Percentiles rank a stretch among this genome's conserved stretches.
phyloP scores from a whole-genome alignment of 2,329 filamentous ascomycete genomes.

The Beauveria medogensis region DNA sequence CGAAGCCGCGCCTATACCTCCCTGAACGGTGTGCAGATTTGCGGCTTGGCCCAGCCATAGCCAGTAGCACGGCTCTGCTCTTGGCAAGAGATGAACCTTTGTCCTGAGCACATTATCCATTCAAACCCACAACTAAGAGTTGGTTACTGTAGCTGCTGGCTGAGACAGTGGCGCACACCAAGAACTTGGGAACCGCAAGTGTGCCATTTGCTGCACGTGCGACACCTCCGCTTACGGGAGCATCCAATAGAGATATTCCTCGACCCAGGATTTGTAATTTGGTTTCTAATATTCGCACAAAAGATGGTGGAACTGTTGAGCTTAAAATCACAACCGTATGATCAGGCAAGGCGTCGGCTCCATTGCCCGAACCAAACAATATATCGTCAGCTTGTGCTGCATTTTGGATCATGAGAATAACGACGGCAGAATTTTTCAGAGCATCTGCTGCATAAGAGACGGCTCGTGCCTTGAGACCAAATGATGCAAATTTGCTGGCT shows the following conservation, averaged over 20 bases:
- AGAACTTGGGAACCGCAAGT: conserved; percentile 21
- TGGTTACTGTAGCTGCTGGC: background rate
- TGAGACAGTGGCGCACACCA: background rate
- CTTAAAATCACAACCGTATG: conserved; percentile 25
- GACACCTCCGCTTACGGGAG: conserved; percentile 30
- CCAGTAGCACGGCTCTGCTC: conserved; percentile 20
- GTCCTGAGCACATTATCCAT: conserved; percentile 27
- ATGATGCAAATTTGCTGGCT: conserved; percentile 21
- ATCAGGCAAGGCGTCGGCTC: conserved; percentile 19
- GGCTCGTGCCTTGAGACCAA: conserved; percentile 17
- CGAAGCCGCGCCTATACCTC: conserved; percentile 43
- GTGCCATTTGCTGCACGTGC: conserved; percentile 27
- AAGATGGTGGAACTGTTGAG: conserved; percentile 29
- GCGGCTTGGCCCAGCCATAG: conserved; percentile 23
- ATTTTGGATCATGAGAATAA: conserved; percentile 30
- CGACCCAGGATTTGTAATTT: conserved; percentile 19
- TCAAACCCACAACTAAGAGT: background rate
- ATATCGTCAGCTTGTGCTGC: conserved; percentile 24
- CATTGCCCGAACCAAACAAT: conserved; percentile 24
- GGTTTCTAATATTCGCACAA: conserved; percentile 16
- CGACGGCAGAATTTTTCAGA: conserved; percentile 20
- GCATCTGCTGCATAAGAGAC: conserved; percentile 22
- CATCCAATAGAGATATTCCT: conserved; percentile 25
- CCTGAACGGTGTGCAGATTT: conserved; percentile 38
- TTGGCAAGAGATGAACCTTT: conserved; percentile 15